Evolutionary conservation across 1,139 yeast genomes (phyloP).

Genomic region (Geotrichum citri-aurantii): DNA sequence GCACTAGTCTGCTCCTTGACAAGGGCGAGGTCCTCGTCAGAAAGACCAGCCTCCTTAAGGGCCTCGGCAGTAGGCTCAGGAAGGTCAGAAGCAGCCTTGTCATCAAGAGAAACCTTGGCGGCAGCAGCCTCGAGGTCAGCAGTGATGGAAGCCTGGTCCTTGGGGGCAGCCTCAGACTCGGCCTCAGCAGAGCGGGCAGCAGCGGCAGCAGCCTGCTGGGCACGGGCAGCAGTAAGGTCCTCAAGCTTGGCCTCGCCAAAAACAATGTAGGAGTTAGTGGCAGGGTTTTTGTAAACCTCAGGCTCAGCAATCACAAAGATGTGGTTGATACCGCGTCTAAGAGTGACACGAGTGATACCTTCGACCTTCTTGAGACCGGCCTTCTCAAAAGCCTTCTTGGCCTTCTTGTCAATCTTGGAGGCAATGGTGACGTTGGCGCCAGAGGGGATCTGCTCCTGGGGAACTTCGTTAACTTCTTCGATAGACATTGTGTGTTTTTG

Average conservation of each 20-base stretch:
- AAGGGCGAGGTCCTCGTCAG: constrained; percentile 71
- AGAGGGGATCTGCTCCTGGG: constrained; percentile 4
- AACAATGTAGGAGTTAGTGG: constrained; percentile 67
- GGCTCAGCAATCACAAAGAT: constrained; percentile 91
- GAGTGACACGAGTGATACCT: constrained; percentile 92
- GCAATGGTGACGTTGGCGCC: constrained; percentile 71
- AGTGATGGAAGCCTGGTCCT: constrained; percentile 49
- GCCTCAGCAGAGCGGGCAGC: constrained; percentile 55
- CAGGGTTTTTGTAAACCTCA: constrained; percentile 84
- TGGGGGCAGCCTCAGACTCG: constrained; percentile 67
- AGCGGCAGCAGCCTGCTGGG: constrained; percentile 30
- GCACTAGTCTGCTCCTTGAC: constrained; percentile 87
- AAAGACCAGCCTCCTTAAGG: constrained; percentile 75
- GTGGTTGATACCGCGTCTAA: constrained; percentile 90
- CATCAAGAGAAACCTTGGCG: constrained; percentile 37
- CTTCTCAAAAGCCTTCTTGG: constrained; percentile 85
- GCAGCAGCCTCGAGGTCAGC: constrained; percentile 81
- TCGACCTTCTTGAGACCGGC: constrained; percentile 86
- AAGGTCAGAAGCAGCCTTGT: constrained; percentile 26
- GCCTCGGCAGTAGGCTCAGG: constrained; percentile 60
- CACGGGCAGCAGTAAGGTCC: constrained; percentile 24
- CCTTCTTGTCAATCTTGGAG: constrained; percentile 92
- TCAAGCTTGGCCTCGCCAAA: constrained; percentile 93
- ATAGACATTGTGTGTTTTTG: neutral
- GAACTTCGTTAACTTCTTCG: constrained; percentile 5